Percentiles rank a stretch among this genome's conserved stretches.
These are phyloP conservation scores for Gardenia jasminoides DNA, from an alignment of 257 asterid genomes.

Conservation along the genomic window DNA sequence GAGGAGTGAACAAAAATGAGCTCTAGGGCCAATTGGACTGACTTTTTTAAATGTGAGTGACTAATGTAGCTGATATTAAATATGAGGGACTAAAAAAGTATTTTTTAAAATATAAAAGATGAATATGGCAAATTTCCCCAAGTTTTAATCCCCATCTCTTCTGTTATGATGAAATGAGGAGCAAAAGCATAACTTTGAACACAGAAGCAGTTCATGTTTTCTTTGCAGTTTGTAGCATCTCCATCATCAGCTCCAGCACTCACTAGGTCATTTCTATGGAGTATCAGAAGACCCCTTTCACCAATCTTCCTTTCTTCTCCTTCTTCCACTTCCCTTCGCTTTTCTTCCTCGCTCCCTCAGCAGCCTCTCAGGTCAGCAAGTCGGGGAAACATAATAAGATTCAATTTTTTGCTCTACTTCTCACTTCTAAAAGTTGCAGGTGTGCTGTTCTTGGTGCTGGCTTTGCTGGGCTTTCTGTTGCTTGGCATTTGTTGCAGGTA, in stretches of 20 bases:
- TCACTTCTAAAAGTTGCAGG: constrained; percentile 34
- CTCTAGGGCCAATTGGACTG: no score
- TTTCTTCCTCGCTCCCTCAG: constrained; percentile 25
- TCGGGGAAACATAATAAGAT: no score
- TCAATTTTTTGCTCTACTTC: not conserved
- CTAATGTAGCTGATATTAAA: no score
- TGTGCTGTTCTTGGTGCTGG: constrained; percentile 98
- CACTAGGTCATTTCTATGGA: not conserved
- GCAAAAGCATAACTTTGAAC: no score
- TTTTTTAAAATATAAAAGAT: no score
- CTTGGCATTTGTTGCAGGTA: constrained; percentile 90
- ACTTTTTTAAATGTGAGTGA: no score
- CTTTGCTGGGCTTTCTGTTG: constrained; percentile 92
- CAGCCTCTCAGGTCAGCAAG: constrained; percentile 32
- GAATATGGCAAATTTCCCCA: no score
- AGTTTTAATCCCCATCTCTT: no score
- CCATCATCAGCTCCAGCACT: not conserved
- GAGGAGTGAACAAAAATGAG: no score
- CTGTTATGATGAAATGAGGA: no score
- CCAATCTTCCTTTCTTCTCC: constrained; percentile 11
- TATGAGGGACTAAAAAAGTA: no score
- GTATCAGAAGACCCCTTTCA: constrained; percentile 4
- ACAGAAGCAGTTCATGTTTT: not conserved
- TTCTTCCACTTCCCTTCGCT: constrained; percentile 18
- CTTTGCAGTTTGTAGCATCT: not conserved